Base-by-base conservation (phyloP, 2,329 filamentous ascomycete species). In the Fusarium sp. region DNA sequence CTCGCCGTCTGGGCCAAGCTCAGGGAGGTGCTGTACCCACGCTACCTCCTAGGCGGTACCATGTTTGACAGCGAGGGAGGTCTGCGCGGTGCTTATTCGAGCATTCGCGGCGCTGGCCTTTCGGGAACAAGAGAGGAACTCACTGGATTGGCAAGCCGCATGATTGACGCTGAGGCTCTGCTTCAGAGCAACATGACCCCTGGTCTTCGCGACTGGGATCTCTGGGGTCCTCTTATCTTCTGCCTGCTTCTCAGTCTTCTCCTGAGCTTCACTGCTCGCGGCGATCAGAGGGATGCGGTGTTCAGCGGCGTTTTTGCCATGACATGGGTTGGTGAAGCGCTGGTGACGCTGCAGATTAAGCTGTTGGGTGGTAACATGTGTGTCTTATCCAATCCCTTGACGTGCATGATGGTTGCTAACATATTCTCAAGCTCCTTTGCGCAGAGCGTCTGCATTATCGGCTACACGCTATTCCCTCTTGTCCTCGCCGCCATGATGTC, bases 301-400 rank as follows among this genome's bases (percentile, higher is more conserved):
- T 99, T 99, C 75, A 96, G 92, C 32, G 95, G 95, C 4, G 93
- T 99, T 41, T 99, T 99, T 78, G 92, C 93, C 43, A 91, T 96
- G 78, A 89, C 99, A 49, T 99, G 95, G 95, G 88, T 99, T 55
- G 95, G 93, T 25, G 93, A 98, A 80, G 93, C 93, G 1, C 90
- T 97, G 4, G 95, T 99, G 56, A 99, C 95, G n/a, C 78, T 96
- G 72, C 95, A 99, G 83, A 98, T 99, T 76, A 97, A 96, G 80
- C 81, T 99, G 68, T 79, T 99, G 56, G 95, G 95, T 56, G 95
- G 95, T 41, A 97, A 95, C 80, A 97, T 99, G 94, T 98, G 81
- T 78, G 93, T 86, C 32, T 37, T 48, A 38, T 44, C 17, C 50
- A 41, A 31, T 14, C 21, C 23, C 33, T 6, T 14, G 17, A 21